Evolutionary conservation across 345 rosid species (phyloP).

Genomic region (Capsella bursapastoris): DNA sequence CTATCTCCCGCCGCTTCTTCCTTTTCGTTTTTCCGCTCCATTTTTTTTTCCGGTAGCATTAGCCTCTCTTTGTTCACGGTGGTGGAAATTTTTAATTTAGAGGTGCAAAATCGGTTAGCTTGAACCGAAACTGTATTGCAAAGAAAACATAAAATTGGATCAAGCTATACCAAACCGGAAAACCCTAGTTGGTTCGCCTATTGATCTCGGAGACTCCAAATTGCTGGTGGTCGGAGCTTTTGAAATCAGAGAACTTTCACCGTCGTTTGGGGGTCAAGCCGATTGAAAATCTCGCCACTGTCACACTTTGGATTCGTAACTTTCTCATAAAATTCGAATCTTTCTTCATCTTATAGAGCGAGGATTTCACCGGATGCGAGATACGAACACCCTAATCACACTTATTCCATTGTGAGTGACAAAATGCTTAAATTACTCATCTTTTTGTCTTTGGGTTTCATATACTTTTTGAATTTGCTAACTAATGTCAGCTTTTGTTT

Average conservation of each 20-base stretch:
- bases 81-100: neutral
- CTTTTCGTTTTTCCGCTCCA: conserved; percentile 17
- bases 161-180: conserved; percentile 26
- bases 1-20: conserved; percentile 19
- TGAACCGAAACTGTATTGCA: conserved; percentile 17
- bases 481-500: neutral
- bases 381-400: too few species aligned
- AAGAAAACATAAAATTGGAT: conserved; percentile 13
- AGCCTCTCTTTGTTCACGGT: conserved; percentile 28
- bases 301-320: neutral
- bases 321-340: neutral
- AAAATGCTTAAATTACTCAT: conserved; percentile 1
- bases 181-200: conserved; percentile 23
- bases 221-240: conserved; percentile 6
- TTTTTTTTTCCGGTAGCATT: conserved; percentile 11
- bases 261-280: neutral
- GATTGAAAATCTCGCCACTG: conserved; percentile 4
- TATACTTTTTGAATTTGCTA: neutral
- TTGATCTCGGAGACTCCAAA: conserved; percentile 1
- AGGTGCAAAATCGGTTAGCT: conserved; percentile 12
- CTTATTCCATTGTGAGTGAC: too few species aligned
- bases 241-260: neutral
- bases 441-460: neutral
- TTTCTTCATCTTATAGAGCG: conserved; percentile 9
- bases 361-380: neutral